phyloP scores from a whole-genome alignment of 176 grass and related monocot genomes.

The Puccinellia tenuiflora region DNA sequence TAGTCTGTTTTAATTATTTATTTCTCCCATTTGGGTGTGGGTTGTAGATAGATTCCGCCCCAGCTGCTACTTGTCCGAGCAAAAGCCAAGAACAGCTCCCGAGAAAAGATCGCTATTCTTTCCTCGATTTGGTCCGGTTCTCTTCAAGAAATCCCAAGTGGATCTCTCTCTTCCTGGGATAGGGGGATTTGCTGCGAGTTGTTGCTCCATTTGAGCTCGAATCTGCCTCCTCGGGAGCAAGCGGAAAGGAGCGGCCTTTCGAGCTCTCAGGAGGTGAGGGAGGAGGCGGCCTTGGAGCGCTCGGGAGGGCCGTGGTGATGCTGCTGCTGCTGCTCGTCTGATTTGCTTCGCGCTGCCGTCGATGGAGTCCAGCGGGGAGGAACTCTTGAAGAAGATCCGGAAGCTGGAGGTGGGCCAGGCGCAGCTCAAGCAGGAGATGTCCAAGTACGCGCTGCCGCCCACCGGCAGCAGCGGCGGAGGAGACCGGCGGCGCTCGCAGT shows the following conservation, averaged over 20 bases:
- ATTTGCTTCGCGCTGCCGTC: not conserved
- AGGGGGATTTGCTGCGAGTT: slow-evolving; percentile 3
- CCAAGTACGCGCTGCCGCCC: slow-evolving; percentile 36
- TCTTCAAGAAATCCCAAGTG: not conserved
- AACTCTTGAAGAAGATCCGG: slow-evolving; percentile 85
- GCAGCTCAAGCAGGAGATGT: slow-evolving; percentile 81
- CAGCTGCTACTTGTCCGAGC: slow-evolving; percentile 13
- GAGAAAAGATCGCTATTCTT: not conserved
- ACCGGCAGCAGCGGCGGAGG: not conserved
- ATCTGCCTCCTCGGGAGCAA: slow-evolving; percentile 25
- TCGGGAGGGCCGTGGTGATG: slow-evolving; percentile 8
- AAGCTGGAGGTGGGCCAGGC: slow-evolving; percentile 68
- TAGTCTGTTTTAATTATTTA: slow-evolving; percentile 32
- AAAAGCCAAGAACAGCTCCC: slow-evolving; percentile 32
- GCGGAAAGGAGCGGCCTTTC: slow-evolving; percentile 30
- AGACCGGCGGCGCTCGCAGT: slow-evolving; percentile 57
- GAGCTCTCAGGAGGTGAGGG: not conserved
- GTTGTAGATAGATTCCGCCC: slow-evolving; percentile 38
- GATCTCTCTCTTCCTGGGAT: not conserved
- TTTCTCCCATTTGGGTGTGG: slow-evolving; percentile 24
- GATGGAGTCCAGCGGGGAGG: slow-evolving; percentile 57
- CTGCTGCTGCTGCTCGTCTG: not conserved
- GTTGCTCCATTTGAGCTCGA: slow-evolving; percentile 19
- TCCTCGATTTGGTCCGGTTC: slow-evolving; percentile 13
- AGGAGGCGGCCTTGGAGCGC: not conserved